phyloP scores from a whole-genome alignment of 352 stramenopile genomes.

The Thraustochytrium sp. region DNA sequence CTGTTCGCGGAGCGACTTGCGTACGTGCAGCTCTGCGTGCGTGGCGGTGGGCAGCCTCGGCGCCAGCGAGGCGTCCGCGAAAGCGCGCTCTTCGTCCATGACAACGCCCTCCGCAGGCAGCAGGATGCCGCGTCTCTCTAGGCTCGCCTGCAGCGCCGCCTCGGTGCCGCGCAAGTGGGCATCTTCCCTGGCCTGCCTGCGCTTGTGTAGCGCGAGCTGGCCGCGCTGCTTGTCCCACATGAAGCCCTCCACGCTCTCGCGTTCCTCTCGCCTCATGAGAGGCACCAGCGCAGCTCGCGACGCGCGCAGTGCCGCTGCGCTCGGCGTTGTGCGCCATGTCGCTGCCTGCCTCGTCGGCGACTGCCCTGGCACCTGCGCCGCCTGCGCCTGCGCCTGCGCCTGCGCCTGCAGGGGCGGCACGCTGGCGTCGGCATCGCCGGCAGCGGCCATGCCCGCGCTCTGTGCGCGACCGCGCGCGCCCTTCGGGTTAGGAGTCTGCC shows the following conservation, averaged over 20 bases:
- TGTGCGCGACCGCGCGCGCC: no score
- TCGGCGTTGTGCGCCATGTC: not conserved
- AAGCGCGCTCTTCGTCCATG: not conserved
- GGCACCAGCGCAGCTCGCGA: not conserved
- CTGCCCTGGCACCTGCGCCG: no score
- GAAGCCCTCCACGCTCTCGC: not conserved
- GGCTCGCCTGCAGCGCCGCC: not conserved
- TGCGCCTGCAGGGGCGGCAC: no score
- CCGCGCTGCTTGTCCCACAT: constrained; percentile 12
- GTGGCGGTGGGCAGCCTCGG: not conserved
- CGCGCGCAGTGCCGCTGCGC: not conserved
- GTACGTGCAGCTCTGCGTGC: not conserved
- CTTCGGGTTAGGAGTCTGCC: no score
- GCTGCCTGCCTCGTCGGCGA: not conserved
- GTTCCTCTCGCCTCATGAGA: not conserved
- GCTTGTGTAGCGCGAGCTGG: not conserved
- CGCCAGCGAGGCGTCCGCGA: not conserved
- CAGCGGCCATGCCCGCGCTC: no score
- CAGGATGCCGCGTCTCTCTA: not conserved
- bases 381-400: no score
- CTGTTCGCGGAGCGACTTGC: not conserved
- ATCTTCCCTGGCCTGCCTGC: not conserved
- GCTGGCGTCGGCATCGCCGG: no score
- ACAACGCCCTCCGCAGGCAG: not conserved
- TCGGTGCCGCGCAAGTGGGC: not conserved